Percentiles rank a stretch among this genome's conserved stretches.
phyloP scores from a whole-genome alignment of 108 stramenopile species.

The Skeletonema menzelii region DNA sequence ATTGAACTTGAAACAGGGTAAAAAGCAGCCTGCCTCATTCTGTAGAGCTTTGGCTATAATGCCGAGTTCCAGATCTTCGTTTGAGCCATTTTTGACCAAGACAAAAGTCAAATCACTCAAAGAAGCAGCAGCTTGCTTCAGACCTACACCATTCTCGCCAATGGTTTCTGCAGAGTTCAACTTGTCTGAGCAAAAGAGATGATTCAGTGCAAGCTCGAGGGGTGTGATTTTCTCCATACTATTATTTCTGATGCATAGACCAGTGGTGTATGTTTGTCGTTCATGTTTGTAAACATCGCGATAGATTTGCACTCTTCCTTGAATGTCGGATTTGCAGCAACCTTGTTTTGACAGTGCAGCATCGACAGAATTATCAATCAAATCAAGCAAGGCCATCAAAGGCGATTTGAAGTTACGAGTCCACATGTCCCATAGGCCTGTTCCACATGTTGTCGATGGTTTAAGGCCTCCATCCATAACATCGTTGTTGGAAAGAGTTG shows the following conservation, averaged over 20 bases:
- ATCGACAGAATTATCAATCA: slow-evolving; percentile 65
- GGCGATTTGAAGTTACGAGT: slow-evolving; percentile 52
- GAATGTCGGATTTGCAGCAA: neutral
- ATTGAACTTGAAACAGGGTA: slow-evolving; percentile 8
- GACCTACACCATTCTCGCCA: slow-evolving; percentile 65
- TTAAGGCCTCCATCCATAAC: neutral
- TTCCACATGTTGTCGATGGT: slow-evolving; percentile 18
- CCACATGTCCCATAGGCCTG: slow-evolving; percentile 59
- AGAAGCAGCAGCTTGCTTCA: slow-evolving; percentile 61
- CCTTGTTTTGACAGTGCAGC: slow-evolving; percentile 15
- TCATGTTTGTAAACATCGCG: slow-evolving; percentile 5
- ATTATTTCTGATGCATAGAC: slow-evolving; percentile 51
- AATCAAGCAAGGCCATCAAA: slow-evolving; percentile 44
- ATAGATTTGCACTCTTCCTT: slow-evolving; percentile 1
- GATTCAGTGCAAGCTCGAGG: slow-evolving; percentile 34
- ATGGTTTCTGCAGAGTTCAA: slow-evolving; percentile 13
- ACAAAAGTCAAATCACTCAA: slow-evolving; percentile 48
- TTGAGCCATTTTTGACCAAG: slow-evolving; percentile 20
- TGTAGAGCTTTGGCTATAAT: slow-evolving; percentile 54
- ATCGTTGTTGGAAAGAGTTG: neutral
- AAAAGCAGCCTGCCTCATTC: slow-evolving; percentile 32
- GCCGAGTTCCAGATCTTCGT: slow-evolving; percentile 28
- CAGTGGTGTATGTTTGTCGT: slow-evolving; percentile 5
- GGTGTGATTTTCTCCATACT: slow-evolving; percentile 26
- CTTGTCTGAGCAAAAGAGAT: slow-evolving; percentile 40